Conservation (phyloP, 805 yeast genomes). For the Metschnikowia drakensbergensis region DNA sequence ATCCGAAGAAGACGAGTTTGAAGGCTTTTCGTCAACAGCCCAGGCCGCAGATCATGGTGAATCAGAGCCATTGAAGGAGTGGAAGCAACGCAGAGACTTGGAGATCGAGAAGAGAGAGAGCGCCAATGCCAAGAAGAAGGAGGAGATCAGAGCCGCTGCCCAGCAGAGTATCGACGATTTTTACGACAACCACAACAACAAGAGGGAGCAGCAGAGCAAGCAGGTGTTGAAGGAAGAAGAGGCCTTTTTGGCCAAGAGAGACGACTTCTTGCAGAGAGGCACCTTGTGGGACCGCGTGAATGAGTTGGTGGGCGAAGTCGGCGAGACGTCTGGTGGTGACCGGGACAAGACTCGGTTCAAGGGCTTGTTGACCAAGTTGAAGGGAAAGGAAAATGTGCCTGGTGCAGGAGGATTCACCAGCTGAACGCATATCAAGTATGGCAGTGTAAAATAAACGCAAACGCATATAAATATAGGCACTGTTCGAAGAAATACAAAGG, state of each 20-base stretch:
- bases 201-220: conserved; percentile 67
- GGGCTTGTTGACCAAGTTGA: conserved; percentile 58
- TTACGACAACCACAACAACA: conserved; percentile 83
- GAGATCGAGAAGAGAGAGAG: conserved; percentile 80
- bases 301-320: conserved; percentile 46
- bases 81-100: conserved; percentile 78
- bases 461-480: neutral
- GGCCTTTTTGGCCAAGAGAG: conserved; percentile 69
- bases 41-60: conserved; percentile 32
- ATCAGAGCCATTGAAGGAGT: conserved; percentile 53
- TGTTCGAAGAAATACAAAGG: neutral
- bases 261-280: conserved; percentile 47
- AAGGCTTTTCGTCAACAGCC: conserved; percentile 23
- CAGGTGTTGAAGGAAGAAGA: conserved; percentile 65
- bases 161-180: conserved; percentile 83
- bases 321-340: conserved; percentile 39
- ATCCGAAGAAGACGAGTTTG: conserved; percentile 19
- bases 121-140: conserved; percentile 58
- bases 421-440: conserved; percentile 1
- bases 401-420: conserved; percentile 63
- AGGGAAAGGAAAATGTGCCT: conserved; percentile 69
- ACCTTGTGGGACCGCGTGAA: conserved; percentile 58
- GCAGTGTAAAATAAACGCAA: neutral
- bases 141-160: conserved; percentile 70
- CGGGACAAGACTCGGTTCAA: conserved; percentile 71